Evolutionary conservation across 2,329 filamentous ascomycete species (phyloP), one percentile per base, ranked within the genome.

Genomic region (Elsinoe necatrix): DNA sequence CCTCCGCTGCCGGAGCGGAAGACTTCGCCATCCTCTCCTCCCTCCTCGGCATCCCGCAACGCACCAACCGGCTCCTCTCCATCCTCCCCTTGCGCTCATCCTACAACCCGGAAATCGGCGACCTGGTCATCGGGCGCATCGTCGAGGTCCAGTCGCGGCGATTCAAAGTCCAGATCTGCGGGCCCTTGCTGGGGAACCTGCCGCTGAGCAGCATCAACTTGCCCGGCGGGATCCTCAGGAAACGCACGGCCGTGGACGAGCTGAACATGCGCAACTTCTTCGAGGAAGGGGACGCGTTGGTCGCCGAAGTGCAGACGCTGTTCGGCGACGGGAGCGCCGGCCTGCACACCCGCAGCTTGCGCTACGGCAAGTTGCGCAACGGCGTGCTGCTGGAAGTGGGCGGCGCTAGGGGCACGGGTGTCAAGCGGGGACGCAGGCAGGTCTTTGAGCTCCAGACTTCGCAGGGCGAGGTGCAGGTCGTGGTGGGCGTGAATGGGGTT

Each of bases 231-330:
- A 95, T 95, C 62, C 77, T 96, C 65, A 83, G 93, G 58, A 87
- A 92, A 68, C 80, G 93, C 62, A 98, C 93, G 25, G 91, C 92
- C 66, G 95, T 93, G 14, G 93, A 98, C 71, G 93, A 97, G 75
- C 79, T 98, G 65, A 93, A 97, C 73, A 97, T 98, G 72, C 83
- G 93, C 52, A 89, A 84, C n/a, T 98, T 96, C 73, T 97, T 98
- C 74, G 85, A 86, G 56, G 93, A 98, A 72, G 93, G 93, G 11
- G 93, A 98, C 69, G 75, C 98, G 54, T 76, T 98, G 14, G 88
- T 97, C 16, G 93, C 93, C 1, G 93, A 98, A 74, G 93, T 98
- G 56, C 93, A 98, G 78, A 82, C 83, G 63, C 77, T 98, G 56
- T 89, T 90, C 69, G 80, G 83, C 58, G 92, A 97, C 72, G 92